Evolutionary conservation across 805 yeast genomes (phyloP), one percentile per base, ranked within the genome.

Genomic region (Candida dajiaensis): DNA sequence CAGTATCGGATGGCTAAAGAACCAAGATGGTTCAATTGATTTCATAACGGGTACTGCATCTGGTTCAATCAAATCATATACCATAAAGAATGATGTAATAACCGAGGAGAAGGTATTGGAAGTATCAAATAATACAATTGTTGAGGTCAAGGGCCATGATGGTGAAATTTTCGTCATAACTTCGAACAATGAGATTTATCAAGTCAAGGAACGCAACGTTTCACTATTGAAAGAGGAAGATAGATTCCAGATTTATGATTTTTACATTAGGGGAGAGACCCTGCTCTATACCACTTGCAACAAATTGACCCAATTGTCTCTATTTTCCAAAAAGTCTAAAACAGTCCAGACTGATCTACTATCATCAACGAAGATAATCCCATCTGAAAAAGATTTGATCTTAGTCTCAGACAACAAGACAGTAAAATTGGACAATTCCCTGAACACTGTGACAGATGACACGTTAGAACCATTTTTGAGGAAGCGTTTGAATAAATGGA

Each of bases 171-270:
- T 49, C 39, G 54, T 55, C 1, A 50, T 54, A 1, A 42, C 58
- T 3, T 44, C 54, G 1, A 13, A 13, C 10, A 59, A 58, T 40
- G 62, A 55, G 41, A 44, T 59, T n/a, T 50, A 43, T 43, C 22
- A 33, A 19, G 20, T 55, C 10, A 25, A 35, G 8, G 48, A 43
- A 1, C 22, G 40, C 1, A 13, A 25, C 0, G 48, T 44, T 3
- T 35, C 35, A 4, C 40, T 40, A 10, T 28, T 50, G 21, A 52
- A 48, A 13, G 40, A 38, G 2, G 28, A 37, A 2, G 53, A 48
- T 31, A 47, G 62, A 40, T 53, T 49, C 39, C 19, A 29, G 22
- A 51, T 60, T 10, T 54, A 54, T 40, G 64, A 60, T 39, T 4
- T 55, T 4, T 41, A 23, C 1, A 40, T 38, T 1, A 10, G 36